phyloP scores from a whole-genome alignment of 139 green algal species.

The Tetraselmis striata region DNA sequence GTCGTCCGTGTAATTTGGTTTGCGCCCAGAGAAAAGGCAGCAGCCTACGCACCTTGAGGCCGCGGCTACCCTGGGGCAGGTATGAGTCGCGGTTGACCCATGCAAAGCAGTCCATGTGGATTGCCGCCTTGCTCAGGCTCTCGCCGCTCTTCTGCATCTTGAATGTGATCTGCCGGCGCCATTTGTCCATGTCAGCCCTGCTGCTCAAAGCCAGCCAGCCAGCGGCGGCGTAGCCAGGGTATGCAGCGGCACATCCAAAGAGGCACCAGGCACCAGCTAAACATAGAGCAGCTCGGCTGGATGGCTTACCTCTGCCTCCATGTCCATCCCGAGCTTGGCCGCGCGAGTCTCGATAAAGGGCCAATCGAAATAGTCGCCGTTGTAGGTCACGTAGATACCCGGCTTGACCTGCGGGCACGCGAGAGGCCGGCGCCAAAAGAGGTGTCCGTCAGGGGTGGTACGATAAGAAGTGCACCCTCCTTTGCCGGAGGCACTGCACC shows the following conservation, averaged over 20 bases:
- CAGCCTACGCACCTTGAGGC: conserved; percentile 90
- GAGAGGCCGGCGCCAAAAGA: background rate
- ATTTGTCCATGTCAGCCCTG: background rate
- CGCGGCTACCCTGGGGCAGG: conserved; percentile 86
- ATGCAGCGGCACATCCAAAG: no score
- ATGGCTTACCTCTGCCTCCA: conserved; percentile 38
- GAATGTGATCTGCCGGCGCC: conserved; percentile 65
- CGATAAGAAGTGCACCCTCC: no score
- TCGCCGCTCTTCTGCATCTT: conserved; percentile 37
- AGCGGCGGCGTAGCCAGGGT: background rate
- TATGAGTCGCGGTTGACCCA: conserved; percentile 98
- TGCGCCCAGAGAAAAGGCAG: no score
- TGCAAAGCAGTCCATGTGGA: conserved; percentile 95
- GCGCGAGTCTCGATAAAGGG: conserved; percentile 90
- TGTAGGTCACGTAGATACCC: conserved; percentile 96
- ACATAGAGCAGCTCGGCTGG: no score
- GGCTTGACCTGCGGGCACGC: conserved; percentile 62
- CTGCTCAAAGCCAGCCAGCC: background rate
- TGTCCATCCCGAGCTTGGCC: conserved; percentile 73
- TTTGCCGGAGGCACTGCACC: no score
- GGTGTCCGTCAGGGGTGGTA: no score
- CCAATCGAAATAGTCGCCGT: conserved; percentile 98
- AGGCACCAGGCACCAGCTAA: no score
- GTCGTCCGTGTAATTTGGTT: no score
- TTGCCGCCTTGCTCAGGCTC: conserved; percentile 49